These are phyloP conservation scores for Mortierella alpina DNA, from an alignment of 192 early-diverging fungal species.

Conservation along the genomic window DNA sequence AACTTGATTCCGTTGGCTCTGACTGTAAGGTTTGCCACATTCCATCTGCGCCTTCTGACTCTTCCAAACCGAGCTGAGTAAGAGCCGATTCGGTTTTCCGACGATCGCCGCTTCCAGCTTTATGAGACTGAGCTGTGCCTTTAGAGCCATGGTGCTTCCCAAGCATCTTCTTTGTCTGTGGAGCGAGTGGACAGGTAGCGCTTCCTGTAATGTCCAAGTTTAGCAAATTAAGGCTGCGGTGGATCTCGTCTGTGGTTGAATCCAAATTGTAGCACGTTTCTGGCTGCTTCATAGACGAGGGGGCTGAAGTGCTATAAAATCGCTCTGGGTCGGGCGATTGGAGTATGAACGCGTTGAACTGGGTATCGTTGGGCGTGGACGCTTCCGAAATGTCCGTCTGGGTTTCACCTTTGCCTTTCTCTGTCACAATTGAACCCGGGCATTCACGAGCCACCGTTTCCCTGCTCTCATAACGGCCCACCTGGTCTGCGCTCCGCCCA, in stretches of 20 bases:
- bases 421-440: too few species aligned
- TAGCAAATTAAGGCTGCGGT: constrained; percentile 37
- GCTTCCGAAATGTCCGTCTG: neutral
- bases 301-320: neutral
- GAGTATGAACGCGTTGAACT: constrained; percentile 1
- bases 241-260: constrained; percentile 48
- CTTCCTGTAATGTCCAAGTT: constrained; percentile 49
- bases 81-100: constrained; percentile 17
- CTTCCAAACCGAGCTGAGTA: constrained; percentile 8
- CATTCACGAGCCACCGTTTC: too few species aligned
- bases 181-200: constrained; percentile 34
- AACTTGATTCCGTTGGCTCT: constrained; percentile 1
- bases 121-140: neutral
- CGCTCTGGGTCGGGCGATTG: constrained; percentile 20
- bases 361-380: neutral
- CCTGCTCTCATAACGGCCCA: neutral
- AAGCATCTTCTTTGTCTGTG: constrained; percentile 33
- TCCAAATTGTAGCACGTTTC: constrained; percentile 44
- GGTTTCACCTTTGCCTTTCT: too few species aligned
- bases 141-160: constrained; percentile 24
- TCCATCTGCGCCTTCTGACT: constrained; percentile 5
- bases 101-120: neutral
- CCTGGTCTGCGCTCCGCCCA: neutral
- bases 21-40: constrained; percentile 40
- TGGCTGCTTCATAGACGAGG: constrained; percentile 15